Evolutionary conservation across 2,329 filamentous ascomycete genomes (phyloP), one percentile per base, ranked within the genome.

Genomic region (Drechmeria coniospora): DNA sequence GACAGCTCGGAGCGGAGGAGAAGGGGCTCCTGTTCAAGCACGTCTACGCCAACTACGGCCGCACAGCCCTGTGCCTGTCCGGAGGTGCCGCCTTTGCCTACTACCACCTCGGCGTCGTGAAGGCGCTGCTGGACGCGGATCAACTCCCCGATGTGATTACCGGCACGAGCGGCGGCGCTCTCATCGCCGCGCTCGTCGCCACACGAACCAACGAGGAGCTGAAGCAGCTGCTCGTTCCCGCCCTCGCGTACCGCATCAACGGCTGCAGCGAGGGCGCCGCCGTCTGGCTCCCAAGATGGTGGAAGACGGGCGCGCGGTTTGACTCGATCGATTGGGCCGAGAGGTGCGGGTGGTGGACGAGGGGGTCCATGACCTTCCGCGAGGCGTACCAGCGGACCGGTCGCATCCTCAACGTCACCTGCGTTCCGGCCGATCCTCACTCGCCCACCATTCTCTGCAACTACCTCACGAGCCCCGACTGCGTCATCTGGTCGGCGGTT

Each of bases 401-500:
- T 0, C 78, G 90, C 13, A 90, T 95, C 35, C 65, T 98, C 27
- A 98, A 98, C 51, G 84, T 98, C 8, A 83, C 82, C 5, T 98
- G 90, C 50, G 83, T 98, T 2, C 90, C 90, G 1, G 86, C 87
- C 0, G 90, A 98, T 49, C 90, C 87, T 12, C 84, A 98, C 53
- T 92, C 82, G 23, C 87, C 71, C 7, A 74, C 84, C 1, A 93
- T 98, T 38, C 65, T 98, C 6, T 83, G 83, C 46, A 98, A 98
- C 54, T 93, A 95, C 49, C 68, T 94, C 18, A 95, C 90, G 2
- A 80, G 79, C 14, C 90, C 90, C 0, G 84, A 98, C 56, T 98
- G 90, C 47, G 90, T 98, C 22, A 92, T 98, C 36, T 98, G 92
- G 90, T 93, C 84, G 8, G 87, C 90, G 2, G 84, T 95, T 3